Conservation (phyloP, 2,329 filamentous ascomycete genomes). For the Ceratocystis papillata region DNA sequence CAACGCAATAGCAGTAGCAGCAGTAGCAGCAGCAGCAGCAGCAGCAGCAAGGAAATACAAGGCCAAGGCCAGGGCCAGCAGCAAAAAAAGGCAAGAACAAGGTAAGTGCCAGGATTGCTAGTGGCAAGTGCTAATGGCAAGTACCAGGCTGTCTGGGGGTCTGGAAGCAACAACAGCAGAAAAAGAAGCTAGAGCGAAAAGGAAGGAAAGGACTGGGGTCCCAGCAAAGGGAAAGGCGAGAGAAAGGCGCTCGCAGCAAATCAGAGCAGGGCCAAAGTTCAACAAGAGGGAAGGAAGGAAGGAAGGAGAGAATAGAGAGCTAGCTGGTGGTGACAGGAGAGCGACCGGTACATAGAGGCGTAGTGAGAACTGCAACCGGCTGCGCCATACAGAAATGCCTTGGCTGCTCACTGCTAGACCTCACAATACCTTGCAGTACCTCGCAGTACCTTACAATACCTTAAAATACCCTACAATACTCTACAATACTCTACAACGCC, state of each 20-base stretch:
- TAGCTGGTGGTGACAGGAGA: too few species aligned
- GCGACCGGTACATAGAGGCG: too few species aligned
- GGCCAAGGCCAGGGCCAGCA: not conserved
- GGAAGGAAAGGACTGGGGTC: not conserved
- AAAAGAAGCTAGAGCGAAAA: not conserved
- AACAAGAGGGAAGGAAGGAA: constrained; percentile 24
- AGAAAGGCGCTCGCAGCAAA: constrained; percentile 1
- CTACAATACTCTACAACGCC: too few species aligned
- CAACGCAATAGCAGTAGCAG: not conserved
- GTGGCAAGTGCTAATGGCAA: constrained; percentile 1
- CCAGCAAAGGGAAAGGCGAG: not conserved
- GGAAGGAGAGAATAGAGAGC: constrained; percentile 20
- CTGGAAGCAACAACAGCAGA: not conserved
- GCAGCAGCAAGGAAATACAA: not conserved
- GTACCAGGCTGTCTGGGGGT: not conserved
- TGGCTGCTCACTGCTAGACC: too few species aligned
- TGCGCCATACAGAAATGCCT: too few species aligned
- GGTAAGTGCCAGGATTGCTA: not conserved
- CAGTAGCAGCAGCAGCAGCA: not conserved
- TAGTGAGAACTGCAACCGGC: too few species aligned
- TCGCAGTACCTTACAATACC: too few species aligned
- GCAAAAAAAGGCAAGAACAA: not conserved
- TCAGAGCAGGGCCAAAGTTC: not conserved
- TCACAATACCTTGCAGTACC: too few species aligned
- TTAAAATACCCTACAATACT: too few species aligned